Evolutionary conservation across 345 rosid species (phyloP).

Genomic region (Arabidopsis arenosa): DNA sequence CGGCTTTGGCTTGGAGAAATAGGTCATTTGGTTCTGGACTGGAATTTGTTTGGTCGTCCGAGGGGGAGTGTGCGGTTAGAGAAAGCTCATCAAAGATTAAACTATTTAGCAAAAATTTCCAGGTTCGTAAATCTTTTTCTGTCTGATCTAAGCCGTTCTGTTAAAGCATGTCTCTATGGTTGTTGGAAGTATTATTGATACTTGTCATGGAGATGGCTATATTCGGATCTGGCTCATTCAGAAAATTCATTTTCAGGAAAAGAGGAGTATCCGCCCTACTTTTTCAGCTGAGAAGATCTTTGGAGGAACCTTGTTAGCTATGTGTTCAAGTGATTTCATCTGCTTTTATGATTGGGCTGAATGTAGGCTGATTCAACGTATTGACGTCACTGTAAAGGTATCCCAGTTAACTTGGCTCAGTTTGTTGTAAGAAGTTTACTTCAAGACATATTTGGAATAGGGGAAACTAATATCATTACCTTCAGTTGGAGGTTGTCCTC

Average conservation of each 20-base stretch:
- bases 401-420: slow-evolving; percentile 27
- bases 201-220: slow-evolving; percentile 15
- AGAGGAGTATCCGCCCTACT: slow-evolving; percentile 86
- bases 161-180: slow-evolving; percentile 11
- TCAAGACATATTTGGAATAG: slow-evolving; percentile 17
- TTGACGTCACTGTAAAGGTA: slow-evolving; percentile 98
- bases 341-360: slow-evolving; percentile 99
- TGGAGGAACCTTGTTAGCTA: slow-evolving; percentile 94
- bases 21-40: slow-evolving; percentile 98
- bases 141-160: not conserved
- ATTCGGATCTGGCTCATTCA: slow-evolving; percentile 27
- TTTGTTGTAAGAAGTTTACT: slow-evolving; percentile 28
- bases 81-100: slow-evolving; percentile 96
- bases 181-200: slow-evolving; percentile 10
- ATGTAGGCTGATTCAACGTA: slow-evolving; percentile 94
- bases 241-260: slow-evolving; percentile 70
- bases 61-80: slow-evolving; percentile 97
- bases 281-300: slow-evolving; percentile 89
- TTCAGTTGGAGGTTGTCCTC: slow-evolving; percentile 20
- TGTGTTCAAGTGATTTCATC: slow-evolving; percentile 97
- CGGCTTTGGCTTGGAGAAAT: slow-evolving; percentile 99
- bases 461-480: slow-evolving; percentile 17
- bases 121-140: slow-evolving; percentile 56
- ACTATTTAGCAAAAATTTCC: slow-evolving; percentile 90
- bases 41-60: slow-evolving; percentile 97